Conservation (phyloP, 129 eudicot genomes). For the Flaveria linearis region DNA sequence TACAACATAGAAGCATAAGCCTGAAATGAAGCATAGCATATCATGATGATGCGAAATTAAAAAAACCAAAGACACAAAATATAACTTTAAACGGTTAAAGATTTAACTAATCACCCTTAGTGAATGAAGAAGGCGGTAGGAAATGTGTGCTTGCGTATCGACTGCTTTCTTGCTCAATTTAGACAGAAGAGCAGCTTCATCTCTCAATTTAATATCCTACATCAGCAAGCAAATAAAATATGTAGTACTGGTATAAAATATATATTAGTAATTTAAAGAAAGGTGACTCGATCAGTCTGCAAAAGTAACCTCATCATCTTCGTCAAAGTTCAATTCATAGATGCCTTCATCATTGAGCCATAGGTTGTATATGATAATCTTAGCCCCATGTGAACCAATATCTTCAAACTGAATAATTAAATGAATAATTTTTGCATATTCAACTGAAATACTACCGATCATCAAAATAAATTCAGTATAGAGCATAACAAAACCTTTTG, state of each 20-base stretch:
- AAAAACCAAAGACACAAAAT: no score
- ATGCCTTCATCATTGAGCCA: constrained; percentile 89
- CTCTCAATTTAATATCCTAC: no score
- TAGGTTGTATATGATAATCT: constrained; percentile 49
- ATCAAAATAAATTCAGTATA: constrained; percentile 9
- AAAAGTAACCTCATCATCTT: constrained; percentile 61
- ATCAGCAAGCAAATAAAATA: constrained; percentile 16
- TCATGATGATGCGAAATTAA: no score
- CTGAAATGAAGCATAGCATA: no score
- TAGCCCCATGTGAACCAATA: constrained; percentile 62
- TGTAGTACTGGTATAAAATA: neutral
- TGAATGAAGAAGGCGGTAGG: no score
- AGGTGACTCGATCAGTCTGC: neutral
- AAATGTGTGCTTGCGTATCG: no score
- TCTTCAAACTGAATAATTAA: constrained; percentile 52
- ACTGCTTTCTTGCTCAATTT: no score
- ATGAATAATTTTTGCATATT: constrained; percentile 2
- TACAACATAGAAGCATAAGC: no score
- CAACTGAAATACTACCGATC: constrained; percentile 12
- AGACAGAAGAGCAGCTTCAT: no score
- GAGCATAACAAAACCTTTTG: constrained; percentile 55
- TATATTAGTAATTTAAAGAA: neutral
- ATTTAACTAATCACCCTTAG: no score
- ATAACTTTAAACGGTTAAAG: no score
- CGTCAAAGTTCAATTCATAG: constrained; percentile 72